These are phyloP conservation scores for Dichotomocladium elegans DNA, from an alignment of 371 early-diverging fungal genomes.

Conservation along the genomic window DNA sequence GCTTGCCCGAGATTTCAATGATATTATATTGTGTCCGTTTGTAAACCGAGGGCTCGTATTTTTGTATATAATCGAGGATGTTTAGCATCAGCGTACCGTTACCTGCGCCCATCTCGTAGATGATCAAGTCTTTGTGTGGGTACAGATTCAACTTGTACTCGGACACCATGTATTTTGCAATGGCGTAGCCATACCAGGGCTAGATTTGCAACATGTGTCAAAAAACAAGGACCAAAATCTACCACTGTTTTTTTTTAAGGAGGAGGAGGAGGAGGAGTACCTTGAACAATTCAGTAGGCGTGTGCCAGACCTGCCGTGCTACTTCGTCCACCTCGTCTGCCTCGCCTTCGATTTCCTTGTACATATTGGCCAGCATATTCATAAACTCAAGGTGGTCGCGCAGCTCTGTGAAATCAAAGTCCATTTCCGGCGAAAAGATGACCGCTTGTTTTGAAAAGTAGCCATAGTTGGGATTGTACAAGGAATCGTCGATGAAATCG, in stretches of 20 bases:
- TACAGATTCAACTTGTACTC: slow-evolving; percentile 66
- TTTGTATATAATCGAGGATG: slow-evolving; percentile 83
- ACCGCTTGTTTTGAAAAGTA: slow-evolving; percentile 94
- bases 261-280: slow-evolving; percentile 45
- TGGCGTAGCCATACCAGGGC: slow-evolving; percentile 90
- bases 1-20: slow-evolving; percentile 86
- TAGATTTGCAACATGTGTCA: too few relatives aligned
- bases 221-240: too few relatives aligned
- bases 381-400: slow-evolving; percentile 81
- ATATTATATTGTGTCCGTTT: slow-evolving; percentile 78
- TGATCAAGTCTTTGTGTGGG: slow-evolving; percentile 64
- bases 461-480: slow-evolving; percentile 94
- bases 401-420: slow-evolving; percentile 67
- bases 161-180: slow-evolving; percentile 86
- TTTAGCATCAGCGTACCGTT: slow-evolving; percentile 95
- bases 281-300: slow-evolving; percentile 94
- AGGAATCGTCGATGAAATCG: slow-evolving; percentile 93
- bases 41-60: slow-evolving; percentile 79
- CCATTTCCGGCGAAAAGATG: slow-evolving; percentile 76
- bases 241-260: too few relatives aligned
- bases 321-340: slow-evolving; percentile 55
- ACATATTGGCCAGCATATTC: slow-evolving; percentile 72
- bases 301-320: slow-evolving; percentile 94
- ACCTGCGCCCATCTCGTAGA: slow-evolving; percentile 96
- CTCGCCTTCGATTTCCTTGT: slow-evolving; percentile 75